These are phyloP conservation scores for Lactifluus hygrophoroides DNA, from an alignment of 768 basidiomycete genomes.

Conservation along the genomic window DNA sequence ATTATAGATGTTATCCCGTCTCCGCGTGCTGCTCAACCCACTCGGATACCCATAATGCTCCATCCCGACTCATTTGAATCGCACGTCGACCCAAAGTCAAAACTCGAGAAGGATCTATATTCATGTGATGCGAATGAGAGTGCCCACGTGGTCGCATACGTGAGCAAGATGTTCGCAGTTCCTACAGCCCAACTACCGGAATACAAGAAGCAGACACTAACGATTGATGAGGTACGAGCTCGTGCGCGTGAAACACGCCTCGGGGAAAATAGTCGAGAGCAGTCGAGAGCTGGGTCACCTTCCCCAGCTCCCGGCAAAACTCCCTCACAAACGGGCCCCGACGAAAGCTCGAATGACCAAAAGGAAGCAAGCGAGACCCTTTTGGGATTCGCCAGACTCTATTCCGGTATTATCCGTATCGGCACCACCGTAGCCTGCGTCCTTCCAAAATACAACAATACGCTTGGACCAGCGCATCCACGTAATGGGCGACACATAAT, in stretches of 20 bases:
- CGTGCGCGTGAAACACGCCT: constrained; percentile 42
- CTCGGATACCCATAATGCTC: constrained; percentile 85
- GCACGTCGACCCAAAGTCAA: constrained; percentile 56
- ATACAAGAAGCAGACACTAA: constrained; percentile 66
- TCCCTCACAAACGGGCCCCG: constrained; percentile 19
- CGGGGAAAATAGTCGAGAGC: constrained; percentile 16
- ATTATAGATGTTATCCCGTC: constrained; percentile 92
- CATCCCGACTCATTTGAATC: constrained; percentile 67
- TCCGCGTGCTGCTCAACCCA: constrained; percentile 71
- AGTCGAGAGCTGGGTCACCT: constrained; percentile 4
- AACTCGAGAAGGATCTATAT: constrained; percentile 80
- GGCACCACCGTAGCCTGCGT: constrained; percentile 63
- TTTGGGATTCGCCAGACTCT: constrained; percentile 89
- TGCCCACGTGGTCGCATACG: constrained; percentile 71
- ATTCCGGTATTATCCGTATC: constrained; percentile 72
- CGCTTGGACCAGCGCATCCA: constrained; percentile 55
- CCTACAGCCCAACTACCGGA: constrained; percentile 74
- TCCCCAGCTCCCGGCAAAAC: constrained; percentile 13
- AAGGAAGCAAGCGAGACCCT: constrained; percentile 50
- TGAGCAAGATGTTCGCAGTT: constrained; percentile 98
- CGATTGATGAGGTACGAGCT: constrained; percentile 75
- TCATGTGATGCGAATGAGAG: constrained; percentile 49
- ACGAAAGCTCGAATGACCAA: constrained; percentile 18
- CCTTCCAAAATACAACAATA: constrained; percentile 76
- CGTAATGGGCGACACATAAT: constrained; percentile 58